phyloP scores from a whole-genome alignment of 805 yeast genomes.

The Zygotorulaspora florentina region DNA sequence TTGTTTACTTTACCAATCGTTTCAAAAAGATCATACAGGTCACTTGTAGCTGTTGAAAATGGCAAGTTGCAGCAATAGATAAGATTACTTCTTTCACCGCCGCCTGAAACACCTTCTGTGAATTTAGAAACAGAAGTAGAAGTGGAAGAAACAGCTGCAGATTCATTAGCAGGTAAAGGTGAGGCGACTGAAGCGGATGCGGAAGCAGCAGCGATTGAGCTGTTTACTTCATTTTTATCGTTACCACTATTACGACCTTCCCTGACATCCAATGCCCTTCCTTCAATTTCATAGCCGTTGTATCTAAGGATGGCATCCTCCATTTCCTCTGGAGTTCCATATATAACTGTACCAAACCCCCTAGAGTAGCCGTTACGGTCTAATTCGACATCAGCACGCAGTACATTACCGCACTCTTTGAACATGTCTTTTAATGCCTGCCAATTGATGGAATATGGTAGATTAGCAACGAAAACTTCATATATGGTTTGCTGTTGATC shows the following conservation, averaged over 20 bases:
- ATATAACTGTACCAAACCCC: conserved; percentile 83
- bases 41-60: conserved; percentile 81
- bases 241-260: conserved; percentile 45
- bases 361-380: conserved; percentile 71
- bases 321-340: conserved; percentile 63
- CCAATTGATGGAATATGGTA: conserved; percentile 78
- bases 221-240: conserved; percentile 8
- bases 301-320: conserved; percentile 62
- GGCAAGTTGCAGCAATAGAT: conserved; percentile 80
- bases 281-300: conserved; percentile 67
- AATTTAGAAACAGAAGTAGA: conserved; percentile 41
- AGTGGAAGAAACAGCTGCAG: conserved; percentile 30
- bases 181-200: conserved; percentile 9
- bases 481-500: conserved; percentile 18
- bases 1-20: conserved; percentile 69
- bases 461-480: conserved; percentile 75
- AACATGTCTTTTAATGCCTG: conserved; percentile 80
- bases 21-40: conserved; percentile 78
- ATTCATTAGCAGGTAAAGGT: conserved; percentile 2
- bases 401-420: conserved; percentile 68
- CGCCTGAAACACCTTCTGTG: conserved; percentile 60
- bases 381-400: conserved; percentile 70
- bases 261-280: conserved; percentile 75
- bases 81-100: conserved; percentile 55
- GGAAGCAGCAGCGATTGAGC: background rate